phyloP scores from a whole-genome alignment of 441 rosid species.

The Gossypium aridum region DNA sequence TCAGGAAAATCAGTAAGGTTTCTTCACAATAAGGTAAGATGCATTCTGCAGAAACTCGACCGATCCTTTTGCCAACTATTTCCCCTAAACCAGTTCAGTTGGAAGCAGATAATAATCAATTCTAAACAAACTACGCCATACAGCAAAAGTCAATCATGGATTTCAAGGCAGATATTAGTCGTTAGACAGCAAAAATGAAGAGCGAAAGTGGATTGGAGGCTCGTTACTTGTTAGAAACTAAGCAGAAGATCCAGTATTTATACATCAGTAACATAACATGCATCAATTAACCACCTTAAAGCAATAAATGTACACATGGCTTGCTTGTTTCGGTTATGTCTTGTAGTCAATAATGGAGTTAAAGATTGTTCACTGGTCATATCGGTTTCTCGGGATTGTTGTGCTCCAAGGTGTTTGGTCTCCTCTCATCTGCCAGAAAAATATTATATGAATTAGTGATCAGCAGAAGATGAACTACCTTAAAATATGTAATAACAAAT shows the following conservation, averaged over 20 bases:
- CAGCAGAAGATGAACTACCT: not conserved
- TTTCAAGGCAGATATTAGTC: conserved; percentile 4
- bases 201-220: not conserved
- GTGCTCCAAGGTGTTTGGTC: conserved; percentile 17
- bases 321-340: conserved; percentile 8
- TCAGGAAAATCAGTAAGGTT: not conserved
- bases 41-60: not conserved
- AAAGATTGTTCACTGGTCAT: conserved; percentile 19
- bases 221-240: conserved; percentile 27
- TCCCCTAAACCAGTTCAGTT: not conserved
- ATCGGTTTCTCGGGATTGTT: conserved; percentile 13
- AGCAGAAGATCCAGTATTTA: conserved; percentile 19
- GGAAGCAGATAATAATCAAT: conserved; percentile 14
- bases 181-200: conserved; percentile 4
- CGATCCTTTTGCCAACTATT: not conserved
- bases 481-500: not conserved
- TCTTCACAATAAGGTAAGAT: not conserved
- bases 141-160: conserved; percentile 14
- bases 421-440: conserved; percentile 33
- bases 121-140: conserved; percentile 6
- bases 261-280: conserved; percentile 20
- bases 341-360: conserved; percentile 13
- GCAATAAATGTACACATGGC: conserved; percentile 33
- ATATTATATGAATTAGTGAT: conserved; percentile 1
- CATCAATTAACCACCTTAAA: conserved; percentile 28